Evolutionary conservation across 768 basidiomycete genomes (phyloP).

Genomic region (Boletus huronensis): DNA sequence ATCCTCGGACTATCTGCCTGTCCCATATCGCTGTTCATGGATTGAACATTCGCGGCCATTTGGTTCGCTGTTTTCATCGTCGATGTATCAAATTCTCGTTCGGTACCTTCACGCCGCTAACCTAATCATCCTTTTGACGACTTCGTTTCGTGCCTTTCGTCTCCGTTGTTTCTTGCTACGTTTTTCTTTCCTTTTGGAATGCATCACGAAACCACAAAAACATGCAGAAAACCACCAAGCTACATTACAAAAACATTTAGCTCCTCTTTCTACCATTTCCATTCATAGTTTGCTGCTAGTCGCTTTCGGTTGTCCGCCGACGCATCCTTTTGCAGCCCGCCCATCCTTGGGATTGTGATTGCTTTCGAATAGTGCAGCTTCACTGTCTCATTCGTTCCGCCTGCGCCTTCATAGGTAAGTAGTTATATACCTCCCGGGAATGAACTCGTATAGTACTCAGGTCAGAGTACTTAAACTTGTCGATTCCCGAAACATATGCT

Average conservation of each 20-base stretch:
- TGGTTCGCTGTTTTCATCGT: slow-evolving; percentile 27
- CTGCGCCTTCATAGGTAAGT: slow-evolving; percentile 42
- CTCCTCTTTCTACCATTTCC: slow-evolving; percentile 34
- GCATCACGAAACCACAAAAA: slow-evolving; percentile 36
- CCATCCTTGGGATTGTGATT: slow-evolving; percentile 15
- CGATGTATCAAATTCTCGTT: slow-evolving; percentile 32
- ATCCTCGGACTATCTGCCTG: slow-evolving; percentile 31
- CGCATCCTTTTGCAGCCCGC: slow-evolving; percentile 1
- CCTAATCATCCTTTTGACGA: slow-evolving; percentile 37
- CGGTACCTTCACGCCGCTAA: slow-evolving; percentile 33
- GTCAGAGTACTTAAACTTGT: slow-evolving; percentile 16
- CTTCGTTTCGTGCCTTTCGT: slow-evolving; percentile 32
- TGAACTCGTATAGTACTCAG: slow-evolving; percentile 16
- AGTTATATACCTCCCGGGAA: slow-evolving; percentile 30
- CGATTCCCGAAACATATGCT: slow-evolving; percentile 1
- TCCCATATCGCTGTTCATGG: slow-evolving; percentile 35
- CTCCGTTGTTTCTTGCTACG: slow-evolving; percentile 38
- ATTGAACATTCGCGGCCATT: slow-evolving; percentile 32
- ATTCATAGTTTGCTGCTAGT: slow-evolving; percentile 19
- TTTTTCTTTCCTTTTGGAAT: slow-evolving; percentile 30
- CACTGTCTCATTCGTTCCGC: slow-evolving; percentile 23
- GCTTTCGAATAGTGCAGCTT: slow-evolving; percentile 22
- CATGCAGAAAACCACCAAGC: slow-evolving; percentile 32
- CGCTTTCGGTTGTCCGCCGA: slow-evolving; percentile 11
- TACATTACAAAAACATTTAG: slow-evolving; percentile 51